phyloP scores from a whole-genome alignment of 176 grass and related monocot species.

The Carex scoparia region DNA sequence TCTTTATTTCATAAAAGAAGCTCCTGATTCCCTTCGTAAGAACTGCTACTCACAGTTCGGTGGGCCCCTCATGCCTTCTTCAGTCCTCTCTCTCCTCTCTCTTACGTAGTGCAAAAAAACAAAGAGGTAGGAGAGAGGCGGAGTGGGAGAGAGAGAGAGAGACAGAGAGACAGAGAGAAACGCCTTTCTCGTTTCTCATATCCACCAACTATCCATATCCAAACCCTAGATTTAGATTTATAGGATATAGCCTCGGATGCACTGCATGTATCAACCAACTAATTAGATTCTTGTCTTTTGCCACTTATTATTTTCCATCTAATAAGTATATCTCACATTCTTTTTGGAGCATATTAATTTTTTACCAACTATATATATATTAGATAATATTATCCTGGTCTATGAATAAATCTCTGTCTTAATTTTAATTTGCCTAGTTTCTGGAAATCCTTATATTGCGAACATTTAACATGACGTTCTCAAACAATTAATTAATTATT shows the following conservation, averaged over 20 bases:
- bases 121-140: background rate
- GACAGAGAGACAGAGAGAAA: constrained; percentile 8
- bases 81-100: background rate
- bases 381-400: background rate
- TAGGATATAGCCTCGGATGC: constrained; percentile 19
- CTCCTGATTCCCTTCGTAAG: constrained; percentile 31
- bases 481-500: background rate
- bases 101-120: constrained; percentile 11
- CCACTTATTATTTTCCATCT: background rate
- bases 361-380: background rate
- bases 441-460: background rate
- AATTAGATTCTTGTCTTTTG: constrained; percentile 23
- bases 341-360: background rate
- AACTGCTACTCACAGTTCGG: constrained; percentile 22
- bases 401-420: background rate
- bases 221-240: constrained; percentile 28
- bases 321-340: background rate
- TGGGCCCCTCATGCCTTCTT: constrained; percentile 18
- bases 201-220: constrained; percentile 10
- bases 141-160: background rate
- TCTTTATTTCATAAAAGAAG: constrained; percentile 33
- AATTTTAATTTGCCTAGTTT: background rate
- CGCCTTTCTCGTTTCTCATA: constrained; percentile 23
- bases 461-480: background rate
- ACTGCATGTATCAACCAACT: constrained; percentile 25